Conservation (phyloP, 179 eudicot genomes). For the Beta macrorhiza region DNA sequence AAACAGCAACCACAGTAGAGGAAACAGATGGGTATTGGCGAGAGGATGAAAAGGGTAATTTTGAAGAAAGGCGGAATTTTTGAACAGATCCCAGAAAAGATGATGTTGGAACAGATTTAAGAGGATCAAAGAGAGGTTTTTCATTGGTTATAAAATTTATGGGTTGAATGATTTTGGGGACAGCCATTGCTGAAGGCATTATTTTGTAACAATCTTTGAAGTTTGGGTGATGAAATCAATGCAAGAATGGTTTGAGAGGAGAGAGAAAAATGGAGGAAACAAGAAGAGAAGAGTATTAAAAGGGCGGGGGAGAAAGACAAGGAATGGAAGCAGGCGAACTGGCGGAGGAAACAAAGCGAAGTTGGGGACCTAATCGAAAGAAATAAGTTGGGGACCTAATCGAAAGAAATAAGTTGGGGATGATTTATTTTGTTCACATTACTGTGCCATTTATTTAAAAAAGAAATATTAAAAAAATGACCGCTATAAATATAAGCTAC, state of each 20-base stretch:
- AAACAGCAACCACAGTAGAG: conserved; percentile 35
- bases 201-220: neutral
- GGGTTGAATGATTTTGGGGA: conserved; percentile 50
- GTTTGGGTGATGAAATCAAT: neutral
- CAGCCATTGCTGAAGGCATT: conserved; percentile 44
- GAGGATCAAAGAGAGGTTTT: conserved; percentile 36
- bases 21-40: conserved; percentile 30
- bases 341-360: conserved; percentile 27
- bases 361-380: neutral
- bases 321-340: neutral
- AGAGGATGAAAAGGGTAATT: conserved; percentile 19
- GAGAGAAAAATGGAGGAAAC: neutral
- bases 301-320: neutral
- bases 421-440: too few relatives aligned
- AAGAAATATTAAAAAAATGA: too few relatives aligned
- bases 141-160: conserved; percentile 50
- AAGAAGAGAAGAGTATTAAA: neutral
- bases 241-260: neutral
- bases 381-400: neutral
- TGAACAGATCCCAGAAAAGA: conserved; percentile 48
- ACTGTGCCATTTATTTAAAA: too few relatives aligned
- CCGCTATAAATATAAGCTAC: too few relatives aligned
- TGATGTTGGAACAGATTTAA: conserved; percentile 27
- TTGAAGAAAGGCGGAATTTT: conserved; percentile 32
- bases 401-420: too few relatives aligned